Evolutionary conservation across 306 rosid species (phyloP).

Genomic region (Lagenaria siceraria): DNA sequence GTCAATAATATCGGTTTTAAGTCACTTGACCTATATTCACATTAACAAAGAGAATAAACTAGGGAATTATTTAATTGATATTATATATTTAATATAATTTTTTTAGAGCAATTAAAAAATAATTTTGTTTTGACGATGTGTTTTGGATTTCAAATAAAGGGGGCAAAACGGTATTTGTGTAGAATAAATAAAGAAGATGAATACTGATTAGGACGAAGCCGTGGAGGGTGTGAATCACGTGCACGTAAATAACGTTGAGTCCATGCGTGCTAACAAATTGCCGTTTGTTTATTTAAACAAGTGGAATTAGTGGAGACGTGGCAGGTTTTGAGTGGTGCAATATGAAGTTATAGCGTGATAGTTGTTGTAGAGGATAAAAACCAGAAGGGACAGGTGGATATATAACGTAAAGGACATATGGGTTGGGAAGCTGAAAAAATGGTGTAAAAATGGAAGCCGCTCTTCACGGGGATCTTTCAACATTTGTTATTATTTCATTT

Average conservation of each 20-base stretch:
- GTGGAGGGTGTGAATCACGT: not conserved
- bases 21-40: too few relatives aligned
- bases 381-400: not conserved
- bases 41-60: too few relatives aligned
- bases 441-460: not conserved
- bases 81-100: too few relatives aligned
- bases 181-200: not conserved
- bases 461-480: conserved; percentile 1
- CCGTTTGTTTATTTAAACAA: not conserved
- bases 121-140: too few relatives aligned
- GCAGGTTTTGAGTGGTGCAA: not conserved
- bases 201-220: not conserved
- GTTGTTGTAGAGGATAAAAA: not conserved
- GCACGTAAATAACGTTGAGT: not conserved
- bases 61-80: too few relatives aligned
- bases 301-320: not conserved
- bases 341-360: not conserved
- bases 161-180: not conserved
- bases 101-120: too few relatives aligned
- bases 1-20: too few relatives aligned
- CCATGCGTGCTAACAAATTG: not conserved
- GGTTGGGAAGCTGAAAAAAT: not conserved
- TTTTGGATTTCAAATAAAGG: not conserved
- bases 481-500: not conserved
- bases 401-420: not conserved